A percentile compares a stretch with the other conserved stretches of the same genome.
Conservation (phyloP, 75 land plant genomes). For the Adiantum capillusveneris region DNA sequence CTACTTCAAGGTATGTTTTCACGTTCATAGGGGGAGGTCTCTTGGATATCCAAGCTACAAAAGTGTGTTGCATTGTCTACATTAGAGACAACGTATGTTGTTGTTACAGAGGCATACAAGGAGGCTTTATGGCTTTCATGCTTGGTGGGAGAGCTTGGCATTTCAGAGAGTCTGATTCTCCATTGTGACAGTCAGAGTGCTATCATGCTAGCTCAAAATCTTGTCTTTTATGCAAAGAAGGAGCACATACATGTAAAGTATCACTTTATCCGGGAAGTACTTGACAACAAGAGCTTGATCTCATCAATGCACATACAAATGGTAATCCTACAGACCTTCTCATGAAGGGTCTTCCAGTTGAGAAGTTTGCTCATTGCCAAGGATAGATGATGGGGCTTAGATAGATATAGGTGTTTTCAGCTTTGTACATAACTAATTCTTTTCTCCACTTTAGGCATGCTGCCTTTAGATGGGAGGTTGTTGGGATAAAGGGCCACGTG, state of each 20-base stretch:
- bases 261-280: slow-evolving; percentile 6
- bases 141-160: background rate
- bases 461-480: slow-evolving; percentile 4
- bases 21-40: background rate
- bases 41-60: slow-evolving; percentile 14
- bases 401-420: too few relatives aligned
- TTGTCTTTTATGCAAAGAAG: background rate
- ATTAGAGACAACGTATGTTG: slow-evolving; percentile 12
- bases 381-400: background rate
- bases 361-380: background rate
- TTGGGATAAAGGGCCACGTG: too few relatives aligned
- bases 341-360: background rate
- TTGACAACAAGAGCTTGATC: slow-evolving; percentile 1
- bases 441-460: slow-evolving; percentile 27
- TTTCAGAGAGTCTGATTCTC: background rate
- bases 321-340: background rate
- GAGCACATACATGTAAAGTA: slow-evolving; percentile 29
- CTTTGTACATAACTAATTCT: slow-evolving; percentile 34
- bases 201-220: slow-evolving; percentile 11
- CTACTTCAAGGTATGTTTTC: slow-evolving; percentile 14
- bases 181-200: slow-evolving; percentile 14
- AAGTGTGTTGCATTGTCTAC: background rate
- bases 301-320: background rate
- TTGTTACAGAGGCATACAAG: background rate
- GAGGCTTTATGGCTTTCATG: slow-evolving; percentile 11